phyloP scores from a whole-genome alignment of 2,329 filamentous ascomycete species.

The Neoscytalidium dimidiatum region DNA sequence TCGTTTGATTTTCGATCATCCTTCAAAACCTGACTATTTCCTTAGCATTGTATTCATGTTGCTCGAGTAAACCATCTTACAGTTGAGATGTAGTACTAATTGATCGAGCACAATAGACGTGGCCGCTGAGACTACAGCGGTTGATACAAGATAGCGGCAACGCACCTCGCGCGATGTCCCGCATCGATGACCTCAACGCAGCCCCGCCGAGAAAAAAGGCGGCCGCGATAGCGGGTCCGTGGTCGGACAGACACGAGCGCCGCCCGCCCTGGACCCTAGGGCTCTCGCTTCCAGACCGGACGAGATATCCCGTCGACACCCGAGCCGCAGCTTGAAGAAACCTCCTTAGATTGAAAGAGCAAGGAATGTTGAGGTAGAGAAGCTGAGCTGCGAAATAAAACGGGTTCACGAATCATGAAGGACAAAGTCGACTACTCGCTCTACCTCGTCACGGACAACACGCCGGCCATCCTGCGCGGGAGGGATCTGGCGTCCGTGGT shows the following conservation, averaged over 20 bases:
- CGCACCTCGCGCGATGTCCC: background rate
- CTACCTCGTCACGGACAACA: slow-evolving; percentile 92
- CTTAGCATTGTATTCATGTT: background rate
- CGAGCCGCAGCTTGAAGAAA: background rate
- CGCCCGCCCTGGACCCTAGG: background rate
- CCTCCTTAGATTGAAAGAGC: slow-evolving; percentile 1
- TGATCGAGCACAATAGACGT: background rate
- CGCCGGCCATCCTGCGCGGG: slow-evolving; percentile 75
- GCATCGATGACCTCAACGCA: background rate
- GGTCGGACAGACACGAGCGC: background rate
- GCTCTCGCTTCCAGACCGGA: background rate
- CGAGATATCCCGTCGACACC: background rate
- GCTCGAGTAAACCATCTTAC: background rate
- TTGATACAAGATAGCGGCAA: background rate
- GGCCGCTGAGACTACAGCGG: background rate
- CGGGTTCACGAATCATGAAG: background rate
- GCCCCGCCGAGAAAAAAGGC: slow-evolving; percentile 8
- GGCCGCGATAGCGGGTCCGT: background rate
- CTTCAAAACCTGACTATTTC: too few species aligned
- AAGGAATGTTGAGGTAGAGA: background rate
- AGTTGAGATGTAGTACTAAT: background rate
- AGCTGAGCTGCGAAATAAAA: background rate
- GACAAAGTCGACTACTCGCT: slow-evolving; percentile 69
- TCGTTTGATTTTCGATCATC: too few species aligned
- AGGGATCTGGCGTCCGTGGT: slow-evolving; percentile 73